Evolutionary conservation across 768 basidiomycete genomes (phyloP).

Genomic region (Macrocybe gigantea): DNA sequence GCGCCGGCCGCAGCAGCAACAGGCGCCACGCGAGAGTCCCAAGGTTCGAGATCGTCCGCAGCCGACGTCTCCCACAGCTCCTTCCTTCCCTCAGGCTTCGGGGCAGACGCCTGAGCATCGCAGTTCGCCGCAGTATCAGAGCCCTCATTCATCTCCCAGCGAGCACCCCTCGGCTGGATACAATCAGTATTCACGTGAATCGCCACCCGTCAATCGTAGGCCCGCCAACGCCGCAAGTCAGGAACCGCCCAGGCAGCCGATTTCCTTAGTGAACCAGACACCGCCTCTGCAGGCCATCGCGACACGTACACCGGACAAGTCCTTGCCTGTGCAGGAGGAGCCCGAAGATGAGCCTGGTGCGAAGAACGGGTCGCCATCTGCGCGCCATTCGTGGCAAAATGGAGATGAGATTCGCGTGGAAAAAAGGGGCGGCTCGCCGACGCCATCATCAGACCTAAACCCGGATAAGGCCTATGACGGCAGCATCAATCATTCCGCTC

Average conservation of each 20-base stretch:
- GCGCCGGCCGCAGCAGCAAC: constrained; percentile 19
- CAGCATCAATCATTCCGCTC: constrained; percentile 32
- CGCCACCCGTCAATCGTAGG: constrained; percentile 27
- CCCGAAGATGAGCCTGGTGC: constrained; percentile 55
- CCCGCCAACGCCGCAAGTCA: constrained; percentile 15
- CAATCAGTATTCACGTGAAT: constrained; percentile 45
- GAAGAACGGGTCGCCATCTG: constrained; percentile 23
- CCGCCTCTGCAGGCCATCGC: constrained; percentile 48
- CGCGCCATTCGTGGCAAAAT: background rate
- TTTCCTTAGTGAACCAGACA: constrained; percentile 41
- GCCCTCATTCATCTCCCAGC: constrained; percentile 41
- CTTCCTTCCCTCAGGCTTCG: constrained; percentile 31
- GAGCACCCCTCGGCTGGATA: constrained; percentile 38
- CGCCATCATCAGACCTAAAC: background rate
- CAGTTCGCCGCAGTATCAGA: constrained; percentile 41
- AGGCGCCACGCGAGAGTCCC: constrained; percentile 42
- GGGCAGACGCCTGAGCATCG: constrained; percentile 49
- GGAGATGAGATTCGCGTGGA: background rate
- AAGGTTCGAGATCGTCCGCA: constrained; percentile 35
- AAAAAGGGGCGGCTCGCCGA: background rate
- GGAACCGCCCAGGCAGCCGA: constrained; percentile 25
- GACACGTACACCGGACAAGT: constrained; percentile 62
- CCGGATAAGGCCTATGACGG: constrained; percentile 19
- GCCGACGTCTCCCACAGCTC: constrained; percentile 30
- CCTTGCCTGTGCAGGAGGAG: constrained; percentile 74